Conservation (phyloP, 805 yeast species). For the Kuraishia hungarica region DNA sequence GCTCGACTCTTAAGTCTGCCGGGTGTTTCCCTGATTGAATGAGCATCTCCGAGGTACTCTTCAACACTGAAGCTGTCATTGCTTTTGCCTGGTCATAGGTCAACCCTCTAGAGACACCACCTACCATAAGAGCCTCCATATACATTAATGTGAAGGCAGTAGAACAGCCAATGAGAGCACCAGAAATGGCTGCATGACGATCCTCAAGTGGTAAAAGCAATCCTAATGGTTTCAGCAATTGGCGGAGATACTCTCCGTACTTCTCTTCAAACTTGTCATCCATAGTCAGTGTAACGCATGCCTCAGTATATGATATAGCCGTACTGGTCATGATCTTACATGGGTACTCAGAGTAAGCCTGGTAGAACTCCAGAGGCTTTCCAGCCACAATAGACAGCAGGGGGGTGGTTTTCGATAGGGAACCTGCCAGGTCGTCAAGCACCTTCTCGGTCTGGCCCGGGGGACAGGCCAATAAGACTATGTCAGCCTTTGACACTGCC, state of each 20-base stretch:
- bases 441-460: slow-evolving; percentile 70
- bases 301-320: slow-evolving; percentile 92
- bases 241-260: slow-evolving; percentile 38
- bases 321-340: slow-evolving; percentile 98
- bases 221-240: slow-evolving; percentile 57
- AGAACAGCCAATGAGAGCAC: slow-evolving; percentile 91
- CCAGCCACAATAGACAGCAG: slow-evolving; percentile 88
- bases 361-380: slow-evolving; percentile 71
- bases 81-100: slow-evolving; percentile 76
- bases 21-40: slow-evolving; percentile 80
- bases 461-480: slow-evolving; percentile 81
- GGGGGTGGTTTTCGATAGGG: slow-evolving; percentile 40
- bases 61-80: slow-evolving; percentile 88
- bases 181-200: slow-evolving; percentile 92
- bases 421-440: slow-evolving; percentile 34
- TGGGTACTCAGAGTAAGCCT: slow-evolving; percentile 42
- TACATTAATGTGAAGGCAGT: slow-evolving; percentile 88
- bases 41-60: slow-evolving; percentile 90
- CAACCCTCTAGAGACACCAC: slow-evolving; percentile 90
- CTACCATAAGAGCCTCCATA: slow-evolving; percentile 88
- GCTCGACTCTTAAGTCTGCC: slow-evolving; percentile 74
- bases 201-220: slow-evolving; percentile 66
- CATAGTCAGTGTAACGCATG: slow-evolving; percentile 70
- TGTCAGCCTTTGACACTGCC: slow-evolving; percentile 57
- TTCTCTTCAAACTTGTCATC: slow-evolving; percentile 25